These are phyloP conservation scores for Rhizopogon rudus DNA, from an alignment of 768 basidiomycete genomes.

Conservation along the genomic window DNA sequence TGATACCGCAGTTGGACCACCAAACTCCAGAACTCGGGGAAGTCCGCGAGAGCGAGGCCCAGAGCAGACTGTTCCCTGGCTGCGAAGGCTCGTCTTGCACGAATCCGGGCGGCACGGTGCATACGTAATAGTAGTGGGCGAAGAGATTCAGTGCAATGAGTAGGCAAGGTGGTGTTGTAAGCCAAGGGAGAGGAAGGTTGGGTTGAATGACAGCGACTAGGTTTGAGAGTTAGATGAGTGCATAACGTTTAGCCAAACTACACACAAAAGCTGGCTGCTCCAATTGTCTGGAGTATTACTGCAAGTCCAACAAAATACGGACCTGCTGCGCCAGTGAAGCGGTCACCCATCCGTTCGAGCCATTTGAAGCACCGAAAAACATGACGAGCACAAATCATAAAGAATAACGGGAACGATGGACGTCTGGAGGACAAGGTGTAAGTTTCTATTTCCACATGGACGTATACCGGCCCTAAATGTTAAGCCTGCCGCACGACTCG, in stretches of 20 bases:
- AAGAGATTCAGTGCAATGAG: slow-evolving; percentile 74
- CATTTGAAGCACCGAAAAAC: slow-evolving; percentile 56
- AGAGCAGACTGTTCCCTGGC: slow-evolving; percentile 40
- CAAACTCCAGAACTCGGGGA: slow-evolving; percentile 34
- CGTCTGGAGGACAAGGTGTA: not conserved
- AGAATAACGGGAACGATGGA: too few species aligned
- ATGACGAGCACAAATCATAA: slow-evolving; percentile 23
- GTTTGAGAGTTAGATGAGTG: slow-evolving; percentile 1
- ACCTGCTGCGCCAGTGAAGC: slow-evolving; percentile 84
- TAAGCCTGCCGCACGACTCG: too few species aligned
- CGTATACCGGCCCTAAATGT: too few species aligned
- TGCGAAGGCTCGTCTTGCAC: slow-evolving; percentile 51
- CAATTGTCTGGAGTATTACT: slow-evolving; percentile 59
- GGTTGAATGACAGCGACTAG: slow-evolving; percentile 80
- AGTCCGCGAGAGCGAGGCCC: slow-evolving; percentile 41
- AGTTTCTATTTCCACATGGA: not conserved
- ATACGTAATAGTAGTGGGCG: slow-evolving; percentile 82
- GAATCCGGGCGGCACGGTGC: slow-evolving; percentile 77
- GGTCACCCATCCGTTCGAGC: slow-evolving; percentile 72
- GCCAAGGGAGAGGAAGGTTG: slow-evolving; percentile 48
- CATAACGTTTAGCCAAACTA: slow-evolving; percentile 9
- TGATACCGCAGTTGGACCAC: slow-evolving; percentile 42
- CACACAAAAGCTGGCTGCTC: slow-evolving; percentile 79
- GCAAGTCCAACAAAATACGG: slow-evolving; percentile 88
- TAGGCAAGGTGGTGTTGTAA: slow-evolving; percentile 65